phyloP scores from a whole-genome alignment of 1,139 yeast genomes.

The Kodamaea suecica region DNA sequence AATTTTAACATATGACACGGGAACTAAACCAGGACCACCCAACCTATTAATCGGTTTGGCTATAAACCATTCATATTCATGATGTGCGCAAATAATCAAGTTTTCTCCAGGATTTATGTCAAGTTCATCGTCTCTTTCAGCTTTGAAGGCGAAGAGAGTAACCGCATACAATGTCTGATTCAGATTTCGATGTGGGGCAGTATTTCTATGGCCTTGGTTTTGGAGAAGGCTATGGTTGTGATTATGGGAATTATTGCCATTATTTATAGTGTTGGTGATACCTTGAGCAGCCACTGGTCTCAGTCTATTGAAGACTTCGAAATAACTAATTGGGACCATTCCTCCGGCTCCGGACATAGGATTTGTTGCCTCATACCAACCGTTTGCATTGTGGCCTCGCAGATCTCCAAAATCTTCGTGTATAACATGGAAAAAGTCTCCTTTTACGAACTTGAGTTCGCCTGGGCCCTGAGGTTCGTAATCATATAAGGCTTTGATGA shows the following conservation, averaged over 20 bases:
- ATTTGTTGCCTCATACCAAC: slow-evolving; percentile 88
- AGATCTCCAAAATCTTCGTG: slow-evolving; percentile 50
- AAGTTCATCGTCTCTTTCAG: slow-evolving; percentile 87
- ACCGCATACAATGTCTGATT: slow-evolving; percentile 46
- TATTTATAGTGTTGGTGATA: slow-evolving; percentile 3
- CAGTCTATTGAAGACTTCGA: slow-evolving; percentile 71
- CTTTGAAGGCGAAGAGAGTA: slow-evolving; percentile 73
- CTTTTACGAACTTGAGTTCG: slow-evolving; percentile 72
- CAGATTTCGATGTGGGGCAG: slow-evolving; percentile 10
- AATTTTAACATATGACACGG: slow-evolving; percentile 83
- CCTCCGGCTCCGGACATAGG: slow-evolving; percentile 79
- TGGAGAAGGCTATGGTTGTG: too few relatives aligned
- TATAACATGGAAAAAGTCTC: slow-evolving; percentile 86
- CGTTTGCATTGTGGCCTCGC: slow-evolving; percentile 34
- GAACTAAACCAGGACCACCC: slow-evolving; percentile 97
- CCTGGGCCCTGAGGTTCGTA: slow-evolving; percentile 80
- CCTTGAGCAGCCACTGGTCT: slow-evolving; percentile 26
- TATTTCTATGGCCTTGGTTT: slow-evolving; percentile 1
- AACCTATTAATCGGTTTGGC: slow-evolving; percentile 93
- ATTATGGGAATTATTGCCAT: slow-evolving; percentile 4
- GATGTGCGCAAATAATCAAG: slow-evolving; percentile 90
- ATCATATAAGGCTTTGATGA: slow-evolving; percentile 77
- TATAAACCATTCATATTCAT: slow-evolving; percentile 94
- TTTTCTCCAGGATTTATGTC: slow-evolving; percentile 84
- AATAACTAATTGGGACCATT: slow-evolving; percentile 81